Percentiles rank a stretch among this genome's conserved stretches.
These are phyloP conservation scores for Solanum megistacrolobum DNA, from an alignment of 257 asterid genomes.

Conservation along the genomic window DNA sequence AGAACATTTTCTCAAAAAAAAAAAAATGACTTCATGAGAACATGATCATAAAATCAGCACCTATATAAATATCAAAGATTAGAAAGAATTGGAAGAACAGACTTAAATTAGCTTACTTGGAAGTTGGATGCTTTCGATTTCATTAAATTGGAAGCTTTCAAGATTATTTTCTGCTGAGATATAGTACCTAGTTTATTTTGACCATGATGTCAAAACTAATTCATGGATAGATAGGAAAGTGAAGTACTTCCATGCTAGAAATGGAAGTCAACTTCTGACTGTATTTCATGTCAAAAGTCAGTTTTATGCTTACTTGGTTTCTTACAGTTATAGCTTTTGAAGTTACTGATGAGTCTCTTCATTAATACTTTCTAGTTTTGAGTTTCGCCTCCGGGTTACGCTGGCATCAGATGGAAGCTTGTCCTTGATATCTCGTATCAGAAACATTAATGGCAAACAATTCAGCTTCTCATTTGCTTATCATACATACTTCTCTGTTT, in stretches of 20 bases:
- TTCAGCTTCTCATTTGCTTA: constrained; percentile 87
- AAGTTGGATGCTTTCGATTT: not conserved
- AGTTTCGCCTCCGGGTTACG: constrained; percentile 71
- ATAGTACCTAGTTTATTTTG: not conserved
- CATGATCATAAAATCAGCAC: not conserved
- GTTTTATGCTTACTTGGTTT: not conserved
- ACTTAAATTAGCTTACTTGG: not conserved
- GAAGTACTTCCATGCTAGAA: not conserved
- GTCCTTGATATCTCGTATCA: constrained; percentile 68
- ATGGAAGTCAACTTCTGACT: not conserved
- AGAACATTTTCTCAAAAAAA: not conserved
- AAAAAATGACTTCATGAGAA: not conserved
- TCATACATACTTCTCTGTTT: constrained; percentile 73
- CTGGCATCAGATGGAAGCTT: constrained; percentile 74
- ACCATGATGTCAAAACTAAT: not conserved
- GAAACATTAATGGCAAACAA: constrained; percentile 77
- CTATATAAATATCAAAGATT: not conserved
- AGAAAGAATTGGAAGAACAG: not conserved
- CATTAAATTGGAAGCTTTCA: not conserved
- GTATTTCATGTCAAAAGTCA: not conserved
- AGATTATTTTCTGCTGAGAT: not conserved
- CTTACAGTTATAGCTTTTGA: not conserved
- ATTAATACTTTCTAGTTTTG: constrained; percentile 41
- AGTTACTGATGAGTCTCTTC: not conserved
- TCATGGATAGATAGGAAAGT: not conserved